These are phyloP conservation scores for Globisporangium echinulatum DNA, from an alignment of 352 stramenopile genomes.

Conservation along the genomic window DNA sequence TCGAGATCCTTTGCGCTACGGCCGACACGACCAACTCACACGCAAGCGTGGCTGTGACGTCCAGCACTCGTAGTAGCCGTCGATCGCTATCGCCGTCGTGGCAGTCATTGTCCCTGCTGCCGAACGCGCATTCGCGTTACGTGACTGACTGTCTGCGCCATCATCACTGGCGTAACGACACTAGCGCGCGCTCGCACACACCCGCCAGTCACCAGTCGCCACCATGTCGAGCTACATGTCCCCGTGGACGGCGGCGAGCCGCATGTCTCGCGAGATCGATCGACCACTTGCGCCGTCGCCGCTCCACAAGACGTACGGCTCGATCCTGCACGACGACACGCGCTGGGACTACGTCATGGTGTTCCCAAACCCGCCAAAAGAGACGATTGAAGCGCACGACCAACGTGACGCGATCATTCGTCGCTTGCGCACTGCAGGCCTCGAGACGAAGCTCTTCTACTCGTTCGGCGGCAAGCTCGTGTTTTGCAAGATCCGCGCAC, in stretches of 20 bases:
- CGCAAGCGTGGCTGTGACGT: neutral
- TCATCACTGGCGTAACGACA: no score
- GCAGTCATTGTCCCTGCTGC: no score
- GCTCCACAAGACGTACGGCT: slow-evolving; percentile 35
- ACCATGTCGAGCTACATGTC: slow-evolving; percentile 6
- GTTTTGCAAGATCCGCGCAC: slow-evolving; percentile 79
- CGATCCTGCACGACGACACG: slow-evolving; percentile 25
- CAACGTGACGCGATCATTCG: slow-evolving; percentile 76
- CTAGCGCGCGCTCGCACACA: no score
- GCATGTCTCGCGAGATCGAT: slow-evolving; percentile 16
- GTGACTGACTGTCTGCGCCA: no score
- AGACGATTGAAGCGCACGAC: slow-evolving; percentile 50
- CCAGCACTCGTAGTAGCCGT: no score
- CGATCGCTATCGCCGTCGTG: no score
- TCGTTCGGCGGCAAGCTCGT: slow-evolving; percentile 59
- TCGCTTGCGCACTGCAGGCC: slow-evolving; percentile 47
- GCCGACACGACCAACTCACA: neutral
- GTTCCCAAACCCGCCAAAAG: slow-evolving; percentile 68
- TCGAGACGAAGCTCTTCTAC: slow-evolving; percentile 73
- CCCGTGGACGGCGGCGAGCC: slow-evolving; percentile 15
- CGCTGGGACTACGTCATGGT: slow-evolving; percentile 85
- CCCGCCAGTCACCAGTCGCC: no score
- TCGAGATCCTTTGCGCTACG: neutral
- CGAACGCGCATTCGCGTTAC: no score
- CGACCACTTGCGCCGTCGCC: slow-evolving; percentile 24